These are phyloP conservation scores for Canna indica DNA, from an alignment of 176 grass and related monocot genomes.

Conservation along the genomic window DNA sequence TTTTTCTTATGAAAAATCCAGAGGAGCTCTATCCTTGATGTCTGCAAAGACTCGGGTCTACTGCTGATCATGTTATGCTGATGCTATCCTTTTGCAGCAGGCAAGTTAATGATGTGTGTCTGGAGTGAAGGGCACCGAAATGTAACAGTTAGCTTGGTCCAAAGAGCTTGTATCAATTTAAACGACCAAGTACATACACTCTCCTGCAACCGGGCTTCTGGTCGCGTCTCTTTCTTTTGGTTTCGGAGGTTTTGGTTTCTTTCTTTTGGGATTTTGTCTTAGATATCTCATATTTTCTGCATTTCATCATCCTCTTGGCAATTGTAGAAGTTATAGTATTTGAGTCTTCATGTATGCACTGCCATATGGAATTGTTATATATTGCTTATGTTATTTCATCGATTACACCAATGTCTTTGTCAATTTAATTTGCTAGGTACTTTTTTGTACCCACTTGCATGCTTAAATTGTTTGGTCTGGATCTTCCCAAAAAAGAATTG, in stretches of 20 bases:
- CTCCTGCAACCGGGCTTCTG: background rate
- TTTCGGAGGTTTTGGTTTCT: background rate
- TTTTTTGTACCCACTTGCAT: too few species aligned
- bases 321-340: slow-evolving; percentile 3
- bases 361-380: slow-evolving; percentile 8
- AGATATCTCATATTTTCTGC: background rate
- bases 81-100: background rate
- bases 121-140: background rate
- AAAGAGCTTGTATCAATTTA: background rate
- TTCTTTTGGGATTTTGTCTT: slow-evolving; percentile 17
- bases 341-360: slow-evolving; percentile 5
- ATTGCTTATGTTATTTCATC: background rate
- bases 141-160: background rate
- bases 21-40: background rate
- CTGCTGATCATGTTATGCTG: background rate
- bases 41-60: background rate
- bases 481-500: too few species aligned
- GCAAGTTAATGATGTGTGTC: background rate
- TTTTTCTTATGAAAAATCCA: background rate
- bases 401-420: background rate
- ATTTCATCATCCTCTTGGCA: slow-evolving; percentile 2
- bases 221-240: background rate
- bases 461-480: too few species aligned
- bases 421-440: too few species aligned
- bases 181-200: background rate